Evolutionary conservation across 495 filamentous ascomycete species (phyloP), one percentile per base, ranked within the genome.

Genomic region (Rostrohypoxylon terebratum): DNA sequence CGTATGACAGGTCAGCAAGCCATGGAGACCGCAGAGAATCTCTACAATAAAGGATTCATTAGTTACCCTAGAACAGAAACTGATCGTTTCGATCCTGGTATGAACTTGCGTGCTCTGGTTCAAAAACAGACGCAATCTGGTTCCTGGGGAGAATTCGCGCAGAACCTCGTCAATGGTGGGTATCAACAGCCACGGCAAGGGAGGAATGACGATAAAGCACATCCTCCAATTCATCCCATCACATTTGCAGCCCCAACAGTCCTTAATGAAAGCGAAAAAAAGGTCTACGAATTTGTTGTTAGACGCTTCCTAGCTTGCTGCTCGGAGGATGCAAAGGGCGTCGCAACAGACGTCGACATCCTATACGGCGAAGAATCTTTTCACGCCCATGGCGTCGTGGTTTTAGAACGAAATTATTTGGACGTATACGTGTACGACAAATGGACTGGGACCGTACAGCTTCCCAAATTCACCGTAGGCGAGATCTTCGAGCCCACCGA

Each of bases 61-160:
- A 96, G 93, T 80, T 99, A 99, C 78, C 96, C 96, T 5, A 88
- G 96, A 71, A 99, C 96, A 3, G 96, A 99, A 81, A 99, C 96
- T 0, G 96, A 99, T 78, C 92, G 96, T 28, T 99, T 99, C 77
- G 94, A 97, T 75, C 88, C 89, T 73, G 95, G 84, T 14, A 98
- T 98, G 79, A 90, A 98, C 79, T 85, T 99, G 7, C 89, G 86
- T 53, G 89, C 87, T 18, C 81, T 99, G 10, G 85, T 97, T 3
- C 88, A 93, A 67, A 98, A 96, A 77, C 96, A 99, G 77, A 89
- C 87, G 1, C 90, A 86, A 48, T 91, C 93, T 68, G 78, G 81
- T 25, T 77, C 81, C 45, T 99, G 96, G 96, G 94, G 95, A 0
- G 80, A 83, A 47, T 97, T 94, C 78, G 94, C 96, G 34, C 91